These are phyloP conservation scores for Cladosporium sp. DNA, from an alignment of 2,329 filamentous ascomycete genomes.

Conservation along the genomic window DNA sequence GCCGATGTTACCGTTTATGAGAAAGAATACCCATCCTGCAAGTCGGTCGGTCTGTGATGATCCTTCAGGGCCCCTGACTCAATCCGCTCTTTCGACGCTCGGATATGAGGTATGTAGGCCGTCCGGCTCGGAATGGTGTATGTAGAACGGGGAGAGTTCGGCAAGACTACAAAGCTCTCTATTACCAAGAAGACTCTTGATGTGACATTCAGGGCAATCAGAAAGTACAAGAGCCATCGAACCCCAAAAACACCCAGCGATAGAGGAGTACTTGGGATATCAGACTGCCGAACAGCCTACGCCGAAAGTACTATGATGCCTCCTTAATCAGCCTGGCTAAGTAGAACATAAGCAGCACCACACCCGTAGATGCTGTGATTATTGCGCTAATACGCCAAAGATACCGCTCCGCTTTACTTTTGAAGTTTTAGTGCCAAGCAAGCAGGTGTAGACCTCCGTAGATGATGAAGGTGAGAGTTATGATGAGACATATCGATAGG, in stretches of 20 bases:
- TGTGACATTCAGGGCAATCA: not conserved
- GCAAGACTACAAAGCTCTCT: slow-evolving; percentile 22
- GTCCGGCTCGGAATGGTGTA: slow-evolving; percentile 18
- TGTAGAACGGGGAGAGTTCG: slow-evolving; percentile 18
- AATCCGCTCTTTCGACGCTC: not conserved
- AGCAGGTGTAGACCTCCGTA: slow-evolving; percentile 11
- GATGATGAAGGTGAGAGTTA: not conserved
- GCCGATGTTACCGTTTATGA: not conserved
- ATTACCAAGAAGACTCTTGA: slow-evolving; percentile 22
- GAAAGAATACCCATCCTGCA: not conserved
- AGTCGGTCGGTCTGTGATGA: not conserved
- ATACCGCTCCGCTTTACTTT: not conserved
- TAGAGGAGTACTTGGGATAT: not conserved
- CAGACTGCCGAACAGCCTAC: too few relatives aligned
- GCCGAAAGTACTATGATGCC: too few relatives aligned
- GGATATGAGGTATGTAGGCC: slow-evolving; percentile 23
- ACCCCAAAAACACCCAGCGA: not conserved
- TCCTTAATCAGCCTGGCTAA: not conserved
- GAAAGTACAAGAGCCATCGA: not conserved
- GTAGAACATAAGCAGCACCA: not conserved
- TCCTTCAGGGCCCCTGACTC: not conserved
- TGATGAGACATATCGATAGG: not conserved
- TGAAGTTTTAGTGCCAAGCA: slow-evolving; percentile 12
- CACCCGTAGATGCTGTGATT: not conserved
- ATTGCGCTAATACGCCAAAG: not conserved